Evolutionary conservation across 805 yeast species (phyloP), one percentile per base, ranked within the genome.

Genomic region (Barnettozyma salicaria): DNA sequence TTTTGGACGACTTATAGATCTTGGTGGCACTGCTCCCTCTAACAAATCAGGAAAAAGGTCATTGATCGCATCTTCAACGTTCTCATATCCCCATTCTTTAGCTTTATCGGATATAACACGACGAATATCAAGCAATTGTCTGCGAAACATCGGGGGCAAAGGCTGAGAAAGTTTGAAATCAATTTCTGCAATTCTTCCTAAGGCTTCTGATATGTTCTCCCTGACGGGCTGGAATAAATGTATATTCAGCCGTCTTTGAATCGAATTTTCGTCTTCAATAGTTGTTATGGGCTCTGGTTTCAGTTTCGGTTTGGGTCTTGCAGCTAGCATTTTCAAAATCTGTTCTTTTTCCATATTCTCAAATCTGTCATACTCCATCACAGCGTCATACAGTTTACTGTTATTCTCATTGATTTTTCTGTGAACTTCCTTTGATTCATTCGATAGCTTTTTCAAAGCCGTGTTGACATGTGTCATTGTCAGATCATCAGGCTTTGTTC

Each of bases 381-480:
- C 27, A 11, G 35, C 40, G 6, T 17, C 17, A 4, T 20, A 17
- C 2, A 24, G 6, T 9, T 29, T 19, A 13, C 5, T 9, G 6
- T 26, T 20, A 3, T 11, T 11, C 4, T 30, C 28, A 2, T 9
- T n/a, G 6, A 39, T 14, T 24, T 21, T 30, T 9, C 6, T 12
- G 24, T 40, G 41, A 4, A 7, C 4, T 5, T 27, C 20, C 19
- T 22, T 30, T n/a, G 46, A 42, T 13, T 25, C 20, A 6, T 36
- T 28, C 7, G 46, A 42, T 16, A 31, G 23, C 4, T 27, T 31
- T 5, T 29, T 29, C 12, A 42, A 25, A 9, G 16, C 25, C 10
- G 30, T 24, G 7, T 36, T 17, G 6, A 37, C 13, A 7, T 26
- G 25, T n/a, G 16, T n/a, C 17, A 42, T 18, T 8, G 32, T 29